phyloP scores from a whole-genome alignment of 2,329 filamentous ascomycete species.

The Madurella fahalii region DNA sequence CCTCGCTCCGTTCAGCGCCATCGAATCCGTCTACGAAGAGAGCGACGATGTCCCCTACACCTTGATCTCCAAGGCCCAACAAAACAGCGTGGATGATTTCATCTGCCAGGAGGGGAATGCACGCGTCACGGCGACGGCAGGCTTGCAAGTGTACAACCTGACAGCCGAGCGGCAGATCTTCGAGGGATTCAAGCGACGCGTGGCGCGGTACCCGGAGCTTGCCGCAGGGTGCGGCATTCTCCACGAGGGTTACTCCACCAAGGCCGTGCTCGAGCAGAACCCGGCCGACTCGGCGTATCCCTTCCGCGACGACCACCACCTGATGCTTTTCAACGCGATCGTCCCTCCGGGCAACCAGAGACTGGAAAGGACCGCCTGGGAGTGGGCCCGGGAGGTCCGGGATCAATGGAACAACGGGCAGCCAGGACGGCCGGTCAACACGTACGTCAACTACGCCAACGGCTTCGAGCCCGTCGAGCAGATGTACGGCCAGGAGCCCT shows the following conservation, averaged over 20 bases:
- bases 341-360: neutral
- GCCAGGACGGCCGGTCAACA: neutral
- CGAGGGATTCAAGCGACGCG: slow-evolving; percentile 17
- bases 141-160: slow-evolving; percentile 25
- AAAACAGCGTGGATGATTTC: neutral
- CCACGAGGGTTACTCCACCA: slow-evolving; percentile 28
- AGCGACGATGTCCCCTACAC: neutral
- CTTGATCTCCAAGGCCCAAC: neutral
- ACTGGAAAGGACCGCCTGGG: neutral
- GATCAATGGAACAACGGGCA: slow-evolving; percentile 8
- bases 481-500: slow-evolving; percentile 13
- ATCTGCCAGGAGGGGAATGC: slow-evolving; percentile 2
- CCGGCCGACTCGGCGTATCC: neutral
- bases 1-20: neutral
- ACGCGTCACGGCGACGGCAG: slow-evolving; percentile 11
- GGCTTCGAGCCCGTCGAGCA: slow-evolving; percentile 7
- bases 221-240: slow-evolving; percentile 6
- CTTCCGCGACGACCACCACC: neutral
- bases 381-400: neutral
- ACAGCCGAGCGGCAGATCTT: slow-evolving; percentile 24
- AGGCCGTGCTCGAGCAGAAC: slow-evolving; percentile 1
- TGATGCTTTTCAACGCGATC: neutral
- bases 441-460: slow-evolving; percentile 19
- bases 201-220: slow-evolving; percentile 14
- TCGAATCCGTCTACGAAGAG: neutral